Evolutionary conservation across 305 asterid genomes (phyloP).

Genomic region (Andrographis paniculata): DNA sequence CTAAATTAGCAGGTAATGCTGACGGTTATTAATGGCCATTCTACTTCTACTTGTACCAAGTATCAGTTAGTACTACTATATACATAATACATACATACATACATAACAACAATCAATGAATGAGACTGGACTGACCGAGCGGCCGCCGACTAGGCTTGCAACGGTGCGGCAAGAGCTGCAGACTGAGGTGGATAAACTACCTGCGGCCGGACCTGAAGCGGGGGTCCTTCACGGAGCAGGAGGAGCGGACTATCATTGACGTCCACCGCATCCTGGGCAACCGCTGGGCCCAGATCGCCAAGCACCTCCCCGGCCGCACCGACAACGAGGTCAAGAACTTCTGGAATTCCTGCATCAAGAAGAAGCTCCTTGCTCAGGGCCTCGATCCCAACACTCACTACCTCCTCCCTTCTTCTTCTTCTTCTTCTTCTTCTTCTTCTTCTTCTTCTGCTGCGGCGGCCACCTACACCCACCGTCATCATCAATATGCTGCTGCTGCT

Average conservation of each 20-base stretch:
- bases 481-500: too few species aligned
- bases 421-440: neutral
- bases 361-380: conserved; percentile 84
- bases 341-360: conserved; percentile 92
- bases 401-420: conserved; percentile 43
- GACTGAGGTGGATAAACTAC: conserved; percentile 87
- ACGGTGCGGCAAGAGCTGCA: conserved; percentile 91
- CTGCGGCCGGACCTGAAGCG: conserved; percentile 79
- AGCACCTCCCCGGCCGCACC: conserved; percentile 86
- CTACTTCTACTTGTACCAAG: too few species aligned
- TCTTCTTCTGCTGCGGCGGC: neutral
- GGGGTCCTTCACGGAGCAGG: conserved; percentile 76
- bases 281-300: conserved; percentile 94
- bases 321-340: conserved; percentile 92
- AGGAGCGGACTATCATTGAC: conserved; percentile 73
- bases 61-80: neutral
- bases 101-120: conserved; percentile 18
- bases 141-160: too few species aligned
- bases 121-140: too few species aligned
- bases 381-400: conserved; percentile 91
- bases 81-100: neutral
- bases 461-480: too few species aligned
- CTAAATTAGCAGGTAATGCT: conserved; percentile 62
- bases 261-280: conserved; percentile 84
- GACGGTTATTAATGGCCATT: neutral